Conservation (phyloP, 371 early-diverging fungal species). For the Actinomortierella ambigua region DNA sequence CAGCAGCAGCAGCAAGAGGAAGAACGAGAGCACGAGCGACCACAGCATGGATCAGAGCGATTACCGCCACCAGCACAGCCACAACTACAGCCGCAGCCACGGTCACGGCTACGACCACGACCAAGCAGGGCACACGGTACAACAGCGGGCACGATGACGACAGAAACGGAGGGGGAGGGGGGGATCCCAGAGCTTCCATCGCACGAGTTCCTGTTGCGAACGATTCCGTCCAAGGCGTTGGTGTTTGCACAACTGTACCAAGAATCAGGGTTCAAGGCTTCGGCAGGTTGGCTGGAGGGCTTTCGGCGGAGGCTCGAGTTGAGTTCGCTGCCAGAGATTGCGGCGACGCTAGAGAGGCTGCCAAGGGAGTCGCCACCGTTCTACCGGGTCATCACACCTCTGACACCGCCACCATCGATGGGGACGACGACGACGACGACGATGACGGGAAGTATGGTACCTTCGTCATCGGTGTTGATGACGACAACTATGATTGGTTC, state of each 20-base stretch:
- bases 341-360: not conserved
- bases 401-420: too few relatives aligned
- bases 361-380: not conserved
- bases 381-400: not conserved
- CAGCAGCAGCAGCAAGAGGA: too few relatives aligned
- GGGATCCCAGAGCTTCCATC: too few relatives aligned
- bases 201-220: not conserved
- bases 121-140: not conserved
- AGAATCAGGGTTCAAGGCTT: slow-evolving; percentile 4
- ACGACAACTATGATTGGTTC: too few relatives aligned
- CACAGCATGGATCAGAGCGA: too few relatives aligned
- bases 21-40: too few relatives aligned
- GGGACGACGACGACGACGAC: too few relatives aligned
- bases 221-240: not conserved
- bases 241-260: not conserved
- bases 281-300: slow-evolving; percentile 1
- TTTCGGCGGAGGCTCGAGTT: not conserved
- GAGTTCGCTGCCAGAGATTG: slow-evolving; percentile 5
- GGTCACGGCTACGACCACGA: too few relatives aligned
- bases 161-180: not conserved
- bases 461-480: too few relatives aligned
- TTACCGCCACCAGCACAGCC: too few relatives aligned
- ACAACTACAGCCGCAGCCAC: too few relatives aligned
- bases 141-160: not conserved
- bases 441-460: too few relatives aligned